Evolutionary conservation across 805 yeast genomes (phyloP).

Genomic region (Candida koratica): DNA sequence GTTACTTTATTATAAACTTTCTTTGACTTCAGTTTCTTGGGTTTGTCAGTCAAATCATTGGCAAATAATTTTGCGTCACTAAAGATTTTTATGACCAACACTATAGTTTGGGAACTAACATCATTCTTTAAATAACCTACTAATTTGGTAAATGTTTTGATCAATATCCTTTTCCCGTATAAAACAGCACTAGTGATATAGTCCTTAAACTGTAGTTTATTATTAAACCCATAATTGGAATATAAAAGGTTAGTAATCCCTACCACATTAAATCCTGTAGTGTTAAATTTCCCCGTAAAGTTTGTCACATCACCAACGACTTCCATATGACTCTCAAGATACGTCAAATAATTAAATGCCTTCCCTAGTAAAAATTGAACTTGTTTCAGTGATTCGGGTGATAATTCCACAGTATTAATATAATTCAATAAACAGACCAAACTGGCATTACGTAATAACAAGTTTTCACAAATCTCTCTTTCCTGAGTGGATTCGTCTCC

Average conservation of each 20-base stretch:
- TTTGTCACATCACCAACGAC: conserved; percentile 30
- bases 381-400: conserved; percentile 40
- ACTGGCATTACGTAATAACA: conserved; percentile 36
- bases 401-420: conserved; percentile 31
- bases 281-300: conserved; percentile 28
- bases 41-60: conserved; percentile 13
- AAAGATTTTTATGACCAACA: conserved; percentile 35
- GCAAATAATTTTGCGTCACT: conserved; percentile 35
- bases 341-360: conserved; percentile 38
- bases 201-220: conserved; percentile 21
- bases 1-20: conserved; percentile 20
- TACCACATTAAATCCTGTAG: conserved; percentile 27
- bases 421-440: conserved; percentile 39
- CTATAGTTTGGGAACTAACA: conserved; percentile 39
- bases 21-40: conserved; percentile 14
- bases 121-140: conserved; percentile 33
- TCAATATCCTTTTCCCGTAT: conserved; percentile 34
- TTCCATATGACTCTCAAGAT: conserved; percentile 36
- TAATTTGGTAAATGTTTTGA: conserved; percentile 33
- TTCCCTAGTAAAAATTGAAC: conserved; percentile 39
- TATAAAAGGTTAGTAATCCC: conserved; percentile 28
- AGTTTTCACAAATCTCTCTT: conserved; percentile 30
- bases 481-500: conserved; percentile 19
- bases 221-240: conserved; percentile 21
- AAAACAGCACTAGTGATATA: conserved; percentile 31